Base-by-base conservation (phyloP, 371 early-diverging fungal genomes). In the Smittium mucronatum region DNA sequence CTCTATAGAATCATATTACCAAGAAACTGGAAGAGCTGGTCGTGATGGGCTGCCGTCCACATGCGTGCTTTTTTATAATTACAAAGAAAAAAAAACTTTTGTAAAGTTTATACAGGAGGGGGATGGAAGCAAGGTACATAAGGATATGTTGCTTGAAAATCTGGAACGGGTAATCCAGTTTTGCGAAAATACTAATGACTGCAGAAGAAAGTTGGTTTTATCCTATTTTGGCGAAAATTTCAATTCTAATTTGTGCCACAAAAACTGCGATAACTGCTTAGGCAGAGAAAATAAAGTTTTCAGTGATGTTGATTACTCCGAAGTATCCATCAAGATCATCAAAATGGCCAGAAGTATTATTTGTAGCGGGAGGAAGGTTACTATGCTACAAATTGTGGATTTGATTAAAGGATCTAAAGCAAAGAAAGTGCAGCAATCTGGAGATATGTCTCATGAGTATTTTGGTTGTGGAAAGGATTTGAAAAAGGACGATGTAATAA, bases 21-120 rank as follows among this genome's bases (percentile, higher is more conserved):
- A 99, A 80, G 99, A 99, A 79, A 98, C 97, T 0, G 99, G 99
- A 0, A 87, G 99, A 30, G 99, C 99, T 0, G 99, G 99, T 11
- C 88, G 99, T 33, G 99, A 99, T 84, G 98, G 99, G 2, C 74
- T 86, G 36, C 82, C 85, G 60, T 88, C 95, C 1, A 79, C 81
- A 0, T 99, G 99, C 78, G 80, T 97, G 0, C 72, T 99, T 32
- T 99, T 87, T 72, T 99, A 95, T 76, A 59, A 28, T 21, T 94
- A 87, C 78, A 75, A 75, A 0, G 99, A 99, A 81, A 93, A 89
- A 57, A 76, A 74, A 0, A 83, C 81, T 0, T 85, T 87, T 28
- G 80, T 83, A 33, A 84, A 81, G 74, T 81, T 99, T 81, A 98
- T 99, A 65, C 87, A 93, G 15, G 82, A 83, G 58, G 90, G 95